Evolutionary conservation across 2,329 filamentous ascomycete genomes (phyloP).

Genomic region (Trichoderma citrinoviride): DNA sequence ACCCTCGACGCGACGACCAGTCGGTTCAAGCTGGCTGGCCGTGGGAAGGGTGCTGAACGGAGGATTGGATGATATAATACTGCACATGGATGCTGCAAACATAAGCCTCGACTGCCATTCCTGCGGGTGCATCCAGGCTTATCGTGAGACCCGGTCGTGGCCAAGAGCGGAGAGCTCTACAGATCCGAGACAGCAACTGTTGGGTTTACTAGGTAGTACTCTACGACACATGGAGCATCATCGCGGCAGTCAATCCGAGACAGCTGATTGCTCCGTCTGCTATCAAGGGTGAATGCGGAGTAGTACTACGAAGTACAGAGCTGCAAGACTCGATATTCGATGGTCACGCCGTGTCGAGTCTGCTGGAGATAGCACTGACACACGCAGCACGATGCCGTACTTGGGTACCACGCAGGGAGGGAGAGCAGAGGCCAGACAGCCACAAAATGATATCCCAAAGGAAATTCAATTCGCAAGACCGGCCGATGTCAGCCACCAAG

Average conservation of each 20-base stretch:
- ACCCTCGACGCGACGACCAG: background rate
- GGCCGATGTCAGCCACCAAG: background rate
- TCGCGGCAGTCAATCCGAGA: background rate
- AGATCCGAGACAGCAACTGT: background rate
- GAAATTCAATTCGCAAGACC: background rate
- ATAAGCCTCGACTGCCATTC: too few relatives aligned
- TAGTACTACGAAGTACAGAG: too few relatives aligned
- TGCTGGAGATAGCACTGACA: constrained; percentile 6
- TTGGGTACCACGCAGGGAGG: too few relatives aligned
- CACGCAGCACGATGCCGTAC: background rate
- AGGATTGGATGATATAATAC: too few relatives aligned
- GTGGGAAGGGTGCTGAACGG: background rate
- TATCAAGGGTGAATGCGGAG: background rate
- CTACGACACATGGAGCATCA: background rate
- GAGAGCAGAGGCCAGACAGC: background rate
- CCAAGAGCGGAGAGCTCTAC: background rate
- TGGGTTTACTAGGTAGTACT: too few relatives aligned
- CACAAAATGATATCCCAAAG: background rate
- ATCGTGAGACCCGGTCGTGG: background rate
- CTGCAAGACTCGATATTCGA: background rate
- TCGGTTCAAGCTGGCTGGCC: background rate
- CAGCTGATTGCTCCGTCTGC: background rate
- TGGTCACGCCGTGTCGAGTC: background rate
- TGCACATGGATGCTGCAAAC: too few relatives aligned
- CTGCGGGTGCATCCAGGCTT: background rate